Evolutionary conservation across 257 asterid genomes (phyloP), one percentile per base, ranked within the genome.

Genomic region (Solanum ossicruentum): DNA sequence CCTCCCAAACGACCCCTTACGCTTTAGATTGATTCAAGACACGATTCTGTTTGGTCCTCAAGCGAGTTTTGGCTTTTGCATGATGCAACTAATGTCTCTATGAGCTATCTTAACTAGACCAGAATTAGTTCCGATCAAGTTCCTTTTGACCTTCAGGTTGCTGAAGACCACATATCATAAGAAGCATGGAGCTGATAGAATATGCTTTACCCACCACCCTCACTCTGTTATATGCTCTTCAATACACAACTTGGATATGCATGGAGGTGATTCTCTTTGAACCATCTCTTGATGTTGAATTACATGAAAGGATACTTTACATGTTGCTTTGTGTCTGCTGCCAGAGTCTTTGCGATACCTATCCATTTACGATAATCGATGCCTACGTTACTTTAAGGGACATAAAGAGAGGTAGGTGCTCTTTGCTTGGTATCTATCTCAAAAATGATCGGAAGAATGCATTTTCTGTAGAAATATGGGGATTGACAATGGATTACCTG

Each of bases 311-410:
- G 82, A 88, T 81, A 73, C 78, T 87, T 91, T 87, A 88, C 86
- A 61, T 75, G 61, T 26, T 83, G 80, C 67, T 82, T 80, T 66
- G 18, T 41, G 23, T 81, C 58, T 90, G 78, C 88, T 88, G 57
- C 51, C 95, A 96, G 99, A 93, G 84, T 89, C 91, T 57, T 89
- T 93, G 92, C 89, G 97, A 80, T 95, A 96, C 87, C 91, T 96
- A 60, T 96, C 99, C 79, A 88, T 94, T 94, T 96, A 95, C 66
- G 99, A 96, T 83, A 96, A 96, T 89, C 93, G 99, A 82, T 93
- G 97, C 88, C 98, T 96, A 85, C 98, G 99, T 80, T 95, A 93
- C 90, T 96, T 95, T 83, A 93, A 95, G 91, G 99, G 99, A 81
- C 98, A 96, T 86, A 93, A 88, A 85, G 97, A 95, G 88, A 92